Conservation (phyloP, 202 grass and related monocot species). For the Eragrostis tef region DNA sequence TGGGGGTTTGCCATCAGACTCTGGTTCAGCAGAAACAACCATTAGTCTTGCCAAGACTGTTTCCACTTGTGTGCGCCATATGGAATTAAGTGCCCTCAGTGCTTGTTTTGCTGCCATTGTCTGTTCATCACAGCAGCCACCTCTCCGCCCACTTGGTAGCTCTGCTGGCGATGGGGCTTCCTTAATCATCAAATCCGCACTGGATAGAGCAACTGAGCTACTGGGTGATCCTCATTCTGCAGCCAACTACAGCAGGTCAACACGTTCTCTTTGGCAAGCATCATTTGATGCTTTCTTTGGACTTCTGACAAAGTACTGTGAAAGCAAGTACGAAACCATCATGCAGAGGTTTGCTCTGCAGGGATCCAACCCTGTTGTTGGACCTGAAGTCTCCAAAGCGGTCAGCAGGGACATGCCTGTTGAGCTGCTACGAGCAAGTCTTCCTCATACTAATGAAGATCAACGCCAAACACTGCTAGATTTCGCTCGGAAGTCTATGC, state of each 20-base stretch:
- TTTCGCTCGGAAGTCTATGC: slow-evolving; percentile 74
- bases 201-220: slow-evolving; percentile 75
- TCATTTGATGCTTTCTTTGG: slow-evolving; percentile 92
- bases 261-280: slow-evolving; percentile 81
- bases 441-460: slow-evolving; percentile 81
- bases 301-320: slow-evolving; percentile 84
- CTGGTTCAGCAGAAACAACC: slow-evolving; percentile 67
- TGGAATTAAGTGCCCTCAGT: slow-evolving; percentile 85
- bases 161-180: slow-evolving; percentile 82
- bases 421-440: slow-evolving; percentile 77
- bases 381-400: slow-evolving; percentile 70
- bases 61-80: slow-evolving; percentile 68
- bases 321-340: slow-evolving; percentile 82
- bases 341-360: slow-evolving; percentile 65
- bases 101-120: slow-evolving; percentile 89
- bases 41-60: slow-evolving; percentile 69
- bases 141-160: slow-evolving; percentile 81
- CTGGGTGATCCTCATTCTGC: slow-evolving; percentile 62
- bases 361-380: slow-evolving; percentile 35
- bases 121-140: slow-evolving; percentile 81
- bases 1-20: slow-evolving; percentile 69
- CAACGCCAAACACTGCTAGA: slow-evolving; percentile 73
- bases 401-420: slow-evolving; percentile 86
- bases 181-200: slow-evolving; percentile 73
- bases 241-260: slow-evolving; percentile 64